A percentile compares a stretch with the other conserved stretches of the same genome.
Conservation (phyloP, 805 yeast species). For the Hanseniaspora meyeri region DNA sequence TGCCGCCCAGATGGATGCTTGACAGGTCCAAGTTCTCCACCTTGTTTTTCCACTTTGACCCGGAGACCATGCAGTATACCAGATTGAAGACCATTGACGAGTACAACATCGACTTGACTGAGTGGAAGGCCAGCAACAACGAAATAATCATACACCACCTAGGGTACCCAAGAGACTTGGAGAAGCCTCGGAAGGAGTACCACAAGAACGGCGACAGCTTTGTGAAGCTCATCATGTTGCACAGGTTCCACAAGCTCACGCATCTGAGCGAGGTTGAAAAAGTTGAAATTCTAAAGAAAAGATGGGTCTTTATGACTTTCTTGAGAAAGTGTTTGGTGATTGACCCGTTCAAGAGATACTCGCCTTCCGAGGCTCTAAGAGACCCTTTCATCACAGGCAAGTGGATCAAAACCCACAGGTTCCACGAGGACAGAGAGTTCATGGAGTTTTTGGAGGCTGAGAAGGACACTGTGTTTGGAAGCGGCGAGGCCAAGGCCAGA, state of each 20-base stretch:
- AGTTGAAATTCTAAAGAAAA: constrained; percentile 52
- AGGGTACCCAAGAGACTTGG: constrained; percentile 27
- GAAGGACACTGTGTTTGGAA: neutral
- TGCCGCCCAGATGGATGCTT: constrained; percentile 92
- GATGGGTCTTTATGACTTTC: constrained; percentile 65
- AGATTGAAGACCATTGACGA: constrained; percentile 39
- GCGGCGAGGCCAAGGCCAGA: neutral
- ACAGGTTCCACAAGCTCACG: constrained; percentile 53
- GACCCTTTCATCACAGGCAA: constrained; percentile 71
- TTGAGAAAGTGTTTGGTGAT: constrained; percentile 62
- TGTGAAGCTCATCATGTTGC: constrained; percentile 63
- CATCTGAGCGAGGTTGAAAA: constrained; percentile 19
- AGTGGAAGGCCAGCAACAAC: constrained; percentile 8
- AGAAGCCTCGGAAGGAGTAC: constrained; percentile 75
- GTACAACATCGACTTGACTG: constrained; percentile 30
- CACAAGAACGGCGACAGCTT: constrained; percentile 49
- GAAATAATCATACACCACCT: constrained; percentile 11
- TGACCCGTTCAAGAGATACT: constrained; percentile 90
- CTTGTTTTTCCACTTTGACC: constrained; percentile 36
- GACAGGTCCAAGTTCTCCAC: constrained; percentile 82
- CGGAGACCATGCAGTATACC: constrained; percentile 19
- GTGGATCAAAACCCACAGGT: constrained; percentile 5
- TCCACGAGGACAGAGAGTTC: constrained; percentile 8
- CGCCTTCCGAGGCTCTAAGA: constrained; percentile 85
- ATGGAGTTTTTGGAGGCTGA: constrained; percentile 3